phyloP scores from a whole-genome alignment of 305 asterid genomes.

The Rubia tinctorum region DNA sequence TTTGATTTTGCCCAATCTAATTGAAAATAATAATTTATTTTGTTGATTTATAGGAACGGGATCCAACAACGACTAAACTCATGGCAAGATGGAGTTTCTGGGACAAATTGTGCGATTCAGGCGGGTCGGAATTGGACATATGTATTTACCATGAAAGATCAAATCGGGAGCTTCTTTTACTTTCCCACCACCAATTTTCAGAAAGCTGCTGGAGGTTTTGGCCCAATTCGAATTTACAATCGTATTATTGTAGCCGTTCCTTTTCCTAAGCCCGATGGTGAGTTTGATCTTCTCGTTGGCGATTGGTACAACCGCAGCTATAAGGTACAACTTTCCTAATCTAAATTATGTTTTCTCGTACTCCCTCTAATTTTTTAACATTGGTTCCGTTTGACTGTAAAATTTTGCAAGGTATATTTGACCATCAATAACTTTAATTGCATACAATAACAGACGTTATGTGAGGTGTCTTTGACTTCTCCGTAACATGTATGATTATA shows the following conservation, averaged over 20 bases:
- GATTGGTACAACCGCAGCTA: conserved; percentile 34
- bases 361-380: no score
- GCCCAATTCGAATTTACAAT: conserved; percentile 54
- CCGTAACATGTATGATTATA: no score
- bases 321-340: conserved; percentile 24
- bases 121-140: conserved; percentile 62
- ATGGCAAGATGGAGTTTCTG: conserved; percentile 75
- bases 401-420: no score
- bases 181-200: conserved; percentile 49
- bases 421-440: no score
- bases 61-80: conserved; percentile 64
- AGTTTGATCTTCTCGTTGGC: conserved; percentile 52
- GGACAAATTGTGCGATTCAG: conserved; percentile 60
- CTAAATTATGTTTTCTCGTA: no score
- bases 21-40: background rate
- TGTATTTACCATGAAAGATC: conserved; percentile 52
- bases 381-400: no score
- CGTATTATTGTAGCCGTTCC: conserved; percentile 40
- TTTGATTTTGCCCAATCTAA: no score
- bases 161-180: conserved; percentile 54
- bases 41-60: conserved; percentile 45
- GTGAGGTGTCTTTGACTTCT: no score
- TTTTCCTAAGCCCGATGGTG: conserved; percentile 44
- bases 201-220: conserved; percentile 60
- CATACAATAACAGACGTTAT: no score